Base-by-base conservation (phyloP, 129 eudicot genomes). In the Gnaphalium uliginosum region DNA sequence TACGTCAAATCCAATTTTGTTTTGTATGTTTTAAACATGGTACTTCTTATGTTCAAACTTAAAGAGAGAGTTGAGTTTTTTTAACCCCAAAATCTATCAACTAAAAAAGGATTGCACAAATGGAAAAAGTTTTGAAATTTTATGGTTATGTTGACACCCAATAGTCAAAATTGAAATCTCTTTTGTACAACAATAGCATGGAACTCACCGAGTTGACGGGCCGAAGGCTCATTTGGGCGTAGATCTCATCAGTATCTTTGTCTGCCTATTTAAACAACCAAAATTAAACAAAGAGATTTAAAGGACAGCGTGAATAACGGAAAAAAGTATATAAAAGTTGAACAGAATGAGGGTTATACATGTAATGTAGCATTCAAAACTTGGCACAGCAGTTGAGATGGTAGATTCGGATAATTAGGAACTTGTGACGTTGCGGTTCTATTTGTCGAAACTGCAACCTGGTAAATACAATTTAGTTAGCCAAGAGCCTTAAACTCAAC, bases 141-240 rank as follows among this genome's bases (percentile, higher is more conserved):
- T 57, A 8, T 27, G 51, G 37, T 26, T 17, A 76, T 68, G 76
- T 41, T 68, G 74, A 54, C 72, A 30, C 30, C 25, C 33, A 48
- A 61, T 46, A 71, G 73, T 79, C 77, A 79, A 79, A 61, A 61
- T 8, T 77, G 68, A 51, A 30, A 46, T 26, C 27, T 39, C 46
- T 57, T 57, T 41, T 1, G 13, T 7, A 9, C 15, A 2, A 57
- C 2, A 6, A 27, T 69, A 6, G 35, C 66, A 68, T 18, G 66
- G 9, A 56, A 75, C 97, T 86, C 85, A 95, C 99, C 57, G 97
- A 87, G 72, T 89, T 91, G 69, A 95, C 93, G 17, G 96, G 91
- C 76, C 91, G 99, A 30, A 95, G 99, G 86, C 97, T 95, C 99
- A 95, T 95, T 73, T 95, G 99, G 54, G 99, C 97, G 50, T 85